phyloP scores from a whole-genome alignment of 306 rosid genomes.

The Quercus aquifolioides region DNA sequence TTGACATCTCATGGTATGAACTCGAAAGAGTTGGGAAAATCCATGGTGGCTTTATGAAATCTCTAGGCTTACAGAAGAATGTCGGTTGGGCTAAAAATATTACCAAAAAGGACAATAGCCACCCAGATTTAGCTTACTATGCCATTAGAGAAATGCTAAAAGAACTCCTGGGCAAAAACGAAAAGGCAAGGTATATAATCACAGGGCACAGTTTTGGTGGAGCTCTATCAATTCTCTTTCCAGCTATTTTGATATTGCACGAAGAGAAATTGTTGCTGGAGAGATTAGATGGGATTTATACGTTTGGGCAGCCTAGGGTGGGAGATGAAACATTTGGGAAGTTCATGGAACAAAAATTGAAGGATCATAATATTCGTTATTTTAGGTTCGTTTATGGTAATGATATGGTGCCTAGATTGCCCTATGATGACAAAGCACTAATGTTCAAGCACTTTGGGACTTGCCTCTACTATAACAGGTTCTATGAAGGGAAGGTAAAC shows the following conservation, averaged over 20 bases:
- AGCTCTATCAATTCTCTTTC: constrained; percentile 54
- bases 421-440: constrained; percentile 52
- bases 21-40: constrained; percentile 47
- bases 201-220: constrained; percentile 78
- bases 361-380: constrained; percentile 44
- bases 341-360: constrained; percentile 48
- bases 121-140: constrained; percentile 50
- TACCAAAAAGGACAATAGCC: constrained; percentile 15
- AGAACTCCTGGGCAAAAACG: constrained; percentile 26
- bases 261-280: constrained; percentile 51
- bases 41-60: constrained; percentile 84
- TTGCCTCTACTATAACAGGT: constrained; percentile 55
- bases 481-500: constrained; percentile 49
- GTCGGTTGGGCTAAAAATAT: constrained; percentile 53
- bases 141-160: constrained; percentile 38
- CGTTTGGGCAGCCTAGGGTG: constrained; percentile 92
- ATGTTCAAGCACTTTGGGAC: constrained; percentile 80
- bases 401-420: constrained; percentile 73
- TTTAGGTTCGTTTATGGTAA: constrained; percentile 70
- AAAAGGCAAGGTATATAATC: constrained; percentile 39
- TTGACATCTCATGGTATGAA: constrained; percentile 80
- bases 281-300: constrained; percentile 67
- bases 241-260: constrained; percentile 46
- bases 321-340: constrained; percentile 48
- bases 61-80: constrained; percentile 57